These are phyloP conservation scores for Populus euphratica DNA, from an alignment of 345 rosid species.

Conservation along the genomic window DNA sequence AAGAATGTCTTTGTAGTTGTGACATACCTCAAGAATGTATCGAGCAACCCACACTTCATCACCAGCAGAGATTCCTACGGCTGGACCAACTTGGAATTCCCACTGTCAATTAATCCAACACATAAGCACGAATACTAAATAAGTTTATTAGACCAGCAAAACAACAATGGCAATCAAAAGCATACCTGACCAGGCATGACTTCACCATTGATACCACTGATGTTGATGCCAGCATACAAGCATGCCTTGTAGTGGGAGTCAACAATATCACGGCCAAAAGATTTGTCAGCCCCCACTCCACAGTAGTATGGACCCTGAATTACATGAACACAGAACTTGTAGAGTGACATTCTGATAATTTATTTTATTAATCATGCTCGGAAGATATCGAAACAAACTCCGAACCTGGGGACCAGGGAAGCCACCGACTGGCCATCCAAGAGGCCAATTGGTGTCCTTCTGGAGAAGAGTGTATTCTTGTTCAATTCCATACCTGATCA, in stretches of 20 bases:
- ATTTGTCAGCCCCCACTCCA: conserved; percentile 77
- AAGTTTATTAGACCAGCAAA: background rate
- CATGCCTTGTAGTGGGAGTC: conserved; percentile 86
- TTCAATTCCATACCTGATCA: conserved; percentile 70
- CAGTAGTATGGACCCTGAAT: conserved; percentile 82
- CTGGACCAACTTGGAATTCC: conserved; percentile 87
- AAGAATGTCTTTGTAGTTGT: background rate
- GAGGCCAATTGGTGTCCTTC: conserved; percentile 57
- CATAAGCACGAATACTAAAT: background rate
- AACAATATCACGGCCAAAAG: conserved; percentile 71
- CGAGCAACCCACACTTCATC: conserved; percentile 80
- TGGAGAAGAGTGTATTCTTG: conserved; percentile 76
- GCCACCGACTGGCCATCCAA: conserved; percentile 81
- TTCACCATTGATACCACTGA: conserved; percentile 80
- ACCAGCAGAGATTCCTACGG: conserved; percentile 65
- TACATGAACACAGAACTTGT: background rate
- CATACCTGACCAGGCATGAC: conserved; percentile 84
- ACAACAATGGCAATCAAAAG: background rate
- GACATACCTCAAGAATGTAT: conserved; percentile 68
- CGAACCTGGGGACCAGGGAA: conserved; percentile 74
- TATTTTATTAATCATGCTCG: background rate
- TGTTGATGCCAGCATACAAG: conserved; percentile 66
- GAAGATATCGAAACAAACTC: background rate
- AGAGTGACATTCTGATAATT: background rate
- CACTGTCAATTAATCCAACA: conserved; percentile 36